These are phyloP conservation scores for Pseudonectria foliicola DNA, from an alignment of 2,329 filamentous ascomycete species.

Conservation along the genomic window DNA sequence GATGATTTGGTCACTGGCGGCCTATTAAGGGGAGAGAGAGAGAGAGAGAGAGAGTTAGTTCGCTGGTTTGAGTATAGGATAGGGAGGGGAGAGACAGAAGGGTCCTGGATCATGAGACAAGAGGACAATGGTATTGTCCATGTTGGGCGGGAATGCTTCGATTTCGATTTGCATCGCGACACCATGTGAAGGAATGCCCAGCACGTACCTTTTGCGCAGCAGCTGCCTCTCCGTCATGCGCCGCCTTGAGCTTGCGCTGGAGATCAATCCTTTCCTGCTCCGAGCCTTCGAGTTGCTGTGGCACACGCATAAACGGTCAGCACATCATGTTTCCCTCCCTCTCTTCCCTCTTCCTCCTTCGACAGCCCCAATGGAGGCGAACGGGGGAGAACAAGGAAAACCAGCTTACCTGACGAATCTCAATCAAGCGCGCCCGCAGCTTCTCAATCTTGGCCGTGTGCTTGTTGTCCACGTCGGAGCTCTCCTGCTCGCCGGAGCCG, in stretches of 20 bases:
- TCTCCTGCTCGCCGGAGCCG: constrained; percentile 28
- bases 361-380: constrained; percentile 5
- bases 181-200: constrained; percentile 5
- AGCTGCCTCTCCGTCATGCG: constrained; percentile 41
- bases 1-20: constrained; percentile 47
- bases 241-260: constrained; percentile 46
- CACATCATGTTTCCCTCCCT: background rate
- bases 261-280: constrained; percentile 51
- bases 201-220: constrained; percentile 47
- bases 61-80: background rate
- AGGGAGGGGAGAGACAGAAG: too few relatives aligned
- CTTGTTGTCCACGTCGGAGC: constrained; percentile 33
- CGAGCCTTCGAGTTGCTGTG: constrained; percentile 51
- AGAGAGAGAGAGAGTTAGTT: constrained; percentile 1
- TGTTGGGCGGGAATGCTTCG: too few relatives aligned
- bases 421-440: constrained; percentile 46
- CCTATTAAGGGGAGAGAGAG: constrained; percentile 26
- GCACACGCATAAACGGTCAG: constrained; percentile 10
- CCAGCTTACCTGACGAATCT: constrained; percentile 52
- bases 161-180: too few relatives aligned
- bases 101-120: too few relatives aligned
- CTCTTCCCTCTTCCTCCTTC: constrained; percentile 11
- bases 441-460: constrained; percentile 50
- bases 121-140: too few relatives aligned
- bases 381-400: too few relatives aligned